Percentiles rank a stretch among this genome's conserved stretches.
phyloP scores from a whole-genome alignment of 1,139 yeast species.

The Zygoascus sp. region DNA sequence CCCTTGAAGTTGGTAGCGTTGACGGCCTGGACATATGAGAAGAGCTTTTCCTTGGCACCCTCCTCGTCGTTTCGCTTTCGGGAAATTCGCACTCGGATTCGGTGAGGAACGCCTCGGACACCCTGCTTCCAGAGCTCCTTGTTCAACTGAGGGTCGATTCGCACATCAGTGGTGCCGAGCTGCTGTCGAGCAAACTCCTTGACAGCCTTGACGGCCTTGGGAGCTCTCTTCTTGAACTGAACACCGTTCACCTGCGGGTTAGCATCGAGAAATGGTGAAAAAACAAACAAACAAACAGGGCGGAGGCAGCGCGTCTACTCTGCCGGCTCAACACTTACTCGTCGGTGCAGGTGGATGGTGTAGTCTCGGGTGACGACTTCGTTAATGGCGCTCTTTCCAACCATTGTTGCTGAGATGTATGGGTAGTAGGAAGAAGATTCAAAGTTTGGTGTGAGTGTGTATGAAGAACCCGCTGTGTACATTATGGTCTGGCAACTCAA shows the following conservation, averaged over 20 bases:
- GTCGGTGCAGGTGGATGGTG: constrained; percentile 99
- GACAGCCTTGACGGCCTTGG: constrained; percentile 98
- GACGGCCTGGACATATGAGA: constrained; percentile 98
- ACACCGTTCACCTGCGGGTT: constrained; percentile 80
- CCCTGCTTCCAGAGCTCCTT: constrained; percentile 99
- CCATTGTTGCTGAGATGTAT: constrained; percentile 30
- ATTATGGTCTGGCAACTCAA: constrained; percentile 1
- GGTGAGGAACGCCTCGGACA: constrained; percentile 97
- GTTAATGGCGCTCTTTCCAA: constrained; percentile 78
- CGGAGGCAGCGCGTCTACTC: no score
- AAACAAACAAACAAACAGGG: no score
- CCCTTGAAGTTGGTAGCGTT: constrained; percentile 94
- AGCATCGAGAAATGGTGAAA: constrained; percentile 2
- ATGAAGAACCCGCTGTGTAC: not conserved
- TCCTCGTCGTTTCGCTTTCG: constrained; percentile 99
- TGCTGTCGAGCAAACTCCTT: constrained; percentile 97
- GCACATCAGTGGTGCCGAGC: constrained; percentile 99
- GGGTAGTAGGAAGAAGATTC: constrained; percentile 5
- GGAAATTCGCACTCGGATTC: constrained; percentile 98
- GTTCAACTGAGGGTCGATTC: constrained; percentile 98
- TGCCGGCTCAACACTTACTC: constrained; percentile 83
- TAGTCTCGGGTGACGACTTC: constrained; percentile 99
- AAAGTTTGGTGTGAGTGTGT: constrained; percentile 10
- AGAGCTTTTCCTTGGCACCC: constrained; percentile 97
- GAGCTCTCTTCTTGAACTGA: constrained; percentile 99